These are phyloP conservation scores for Pestalotiopsis sp. DNA, from an alignment of 2,329 filamentous ascomycete genomes.

Conservation along the genomic window DNA sequence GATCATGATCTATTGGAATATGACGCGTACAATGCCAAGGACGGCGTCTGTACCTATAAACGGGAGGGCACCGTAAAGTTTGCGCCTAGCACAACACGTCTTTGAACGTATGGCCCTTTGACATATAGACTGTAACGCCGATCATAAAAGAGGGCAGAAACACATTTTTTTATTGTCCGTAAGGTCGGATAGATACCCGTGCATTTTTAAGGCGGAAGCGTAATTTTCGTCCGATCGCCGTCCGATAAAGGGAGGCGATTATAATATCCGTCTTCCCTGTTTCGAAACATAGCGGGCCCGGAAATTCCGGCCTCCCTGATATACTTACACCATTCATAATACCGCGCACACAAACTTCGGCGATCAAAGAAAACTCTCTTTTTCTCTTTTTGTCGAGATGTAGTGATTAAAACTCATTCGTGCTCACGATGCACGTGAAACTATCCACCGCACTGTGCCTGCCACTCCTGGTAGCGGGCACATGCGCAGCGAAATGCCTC, in stretches of 20 bases:
- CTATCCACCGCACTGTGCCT: neutral
- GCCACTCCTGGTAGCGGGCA: neutral
- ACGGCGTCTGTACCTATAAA: neutral
- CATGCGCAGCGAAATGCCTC: conserved; percentile 4
- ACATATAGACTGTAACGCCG: too few species aligned
- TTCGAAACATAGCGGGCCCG: neutral
- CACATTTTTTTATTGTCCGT: too few species aligned
- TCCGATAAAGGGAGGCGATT: neutral
- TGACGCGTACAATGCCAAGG: neutral
- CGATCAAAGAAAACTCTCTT: neutral
- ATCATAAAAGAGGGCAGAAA: too few species aligned
- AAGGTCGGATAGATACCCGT: too few species aligned
- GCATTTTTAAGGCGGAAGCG: too few species aligned
- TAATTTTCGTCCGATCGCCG: too few species aligned
- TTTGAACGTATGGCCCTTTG: too few species aligned
- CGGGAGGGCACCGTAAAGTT: neutral
- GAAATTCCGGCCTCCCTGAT: neutral
- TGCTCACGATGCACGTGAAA: neutral
- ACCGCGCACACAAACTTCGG: neutral
- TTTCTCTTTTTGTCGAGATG: neutral
- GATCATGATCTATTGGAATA: neutral
- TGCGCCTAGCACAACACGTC: neutral
- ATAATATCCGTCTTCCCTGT: neutral
- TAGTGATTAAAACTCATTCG: neutral
- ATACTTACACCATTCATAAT: neutral